Base-by-base conservation (phyloP, 345 rosid genomes). In the Adansonia digitata region DNA sequence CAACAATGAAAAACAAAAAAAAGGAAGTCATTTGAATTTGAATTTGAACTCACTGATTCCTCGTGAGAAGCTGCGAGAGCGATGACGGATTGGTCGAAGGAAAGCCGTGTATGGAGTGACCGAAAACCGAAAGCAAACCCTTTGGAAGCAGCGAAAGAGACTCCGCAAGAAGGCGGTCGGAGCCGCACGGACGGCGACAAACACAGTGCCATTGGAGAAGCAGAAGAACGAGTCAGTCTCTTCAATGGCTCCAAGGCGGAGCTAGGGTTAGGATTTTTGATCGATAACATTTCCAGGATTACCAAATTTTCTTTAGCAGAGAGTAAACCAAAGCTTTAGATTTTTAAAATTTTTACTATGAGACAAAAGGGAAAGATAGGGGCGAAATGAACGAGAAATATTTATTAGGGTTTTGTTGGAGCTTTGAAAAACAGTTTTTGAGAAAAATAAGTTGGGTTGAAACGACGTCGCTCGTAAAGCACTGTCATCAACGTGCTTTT, bases 61-160 rank as follows among this genome's bases (percentile, higher is more conserved):
- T 92, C 91, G 53, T 84, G 89, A 17, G 97, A 85, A 17, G 97
- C 57, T 22, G 72, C 85, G 53, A 75, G 85, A 48, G 81, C 84
- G 26, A 85, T 78, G 72, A 79, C 13, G 7, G 86, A 75, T 27
- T 73, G 77, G 35, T 51, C 71, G 68, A 75, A 75, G 71, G 82
- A 77, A 62, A 24, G 57, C 52, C 74, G 79, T 2, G 84, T 88
- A 26, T 76, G 69, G 15, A 72, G 77, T 66, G 77, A 70, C 43
- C 57, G 78, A 77, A 82, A 84, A 18, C 81, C 77, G 60, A 82
- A 34, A 52, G 78, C 85, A 0, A 82, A 77, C 5, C 78, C 84
- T 17, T 74, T 77, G 34, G 70, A 74, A 3, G 85, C 46, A 52
- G 42, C 8, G 52, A 49, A 9, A 69, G 82, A 79, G 43, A 75